These are phyloP conservation scores for Rhynchospora breviuscula DNA, from an alignment of 176 grass and related monocot genomes.

Conservation along the genomic window DNA sequence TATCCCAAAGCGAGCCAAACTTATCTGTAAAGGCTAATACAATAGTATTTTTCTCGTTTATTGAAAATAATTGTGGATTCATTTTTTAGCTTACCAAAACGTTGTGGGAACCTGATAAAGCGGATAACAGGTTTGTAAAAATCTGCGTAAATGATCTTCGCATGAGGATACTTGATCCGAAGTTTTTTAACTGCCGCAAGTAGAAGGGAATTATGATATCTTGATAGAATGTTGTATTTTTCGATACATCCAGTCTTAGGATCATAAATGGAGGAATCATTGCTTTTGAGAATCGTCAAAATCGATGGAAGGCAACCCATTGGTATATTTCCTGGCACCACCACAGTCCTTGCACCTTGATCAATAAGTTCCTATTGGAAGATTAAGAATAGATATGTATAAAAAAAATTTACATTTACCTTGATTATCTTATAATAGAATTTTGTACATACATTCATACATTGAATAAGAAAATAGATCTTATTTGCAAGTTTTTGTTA, in stretches of 20 bases:
- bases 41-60: too few species aligned
- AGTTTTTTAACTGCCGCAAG: conserved; percentile 36
- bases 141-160: conserved; percentile 62
- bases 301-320: conserved; percentile 62
- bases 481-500: too few species aligned
- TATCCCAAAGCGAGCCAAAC: too few species aligned
- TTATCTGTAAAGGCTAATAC: too few species aligned
- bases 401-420: too few species aligned
- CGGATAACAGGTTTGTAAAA: conserved; percentile 54
- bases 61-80: neutral
- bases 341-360: too few species aligned
- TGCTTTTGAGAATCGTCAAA: conserved; percentile 45
- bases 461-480: too few species aligned
- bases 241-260: conserved; percentile 52
- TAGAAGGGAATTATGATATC: conserved; percentile 64
- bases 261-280: conserved; percentile 40
- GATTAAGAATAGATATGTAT: too few species aligned
- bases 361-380: too few species aligned
- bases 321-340: conserved; percentile 32
- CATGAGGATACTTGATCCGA: conserved; percentile 24
- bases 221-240: conserved; percentile 44
- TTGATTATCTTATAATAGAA: too few species aligned
- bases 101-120: conserved; percentile 42
- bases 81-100: conserved; percentile 43
- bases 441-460: too few species aligned